Base-by-base conservation (phyloP, 163 green algal species). In the Chlorella variabilis region DNA sequence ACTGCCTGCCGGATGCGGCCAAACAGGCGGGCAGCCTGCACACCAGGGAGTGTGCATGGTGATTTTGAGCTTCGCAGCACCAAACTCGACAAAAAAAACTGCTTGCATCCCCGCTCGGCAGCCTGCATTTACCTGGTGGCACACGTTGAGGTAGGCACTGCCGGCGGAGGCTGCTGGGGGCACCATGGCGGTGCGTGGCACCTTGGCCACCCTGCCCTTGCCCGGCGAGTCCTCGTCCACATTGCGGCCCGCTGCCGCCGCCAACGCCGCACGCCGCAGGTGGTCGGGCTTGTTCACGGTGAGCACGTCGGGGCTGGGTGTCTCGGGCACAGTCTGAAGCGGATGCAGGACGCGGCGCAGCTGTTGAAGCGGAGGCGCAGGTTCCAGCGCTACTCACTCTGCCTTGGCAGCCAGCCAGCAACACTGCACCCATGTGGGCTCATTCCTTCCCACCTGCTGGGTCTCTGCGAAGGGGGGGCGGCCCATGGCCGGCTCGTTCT, bases 301-400 rank as follows among this genome's bases (percentile, higher is more conserved):
- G 18, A 83, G 51, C 49, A 85, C 65, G 33, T 93, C 89, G 5
- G 93, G 94, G 39, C 89, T 92, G 63, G 94, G 94, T 18, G 94
- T 98, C 86, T 98, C 94, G 29, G 94, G 94, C 49, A 98, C 91
- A 6, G 93, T 96, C 89, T 88, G 85, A 29, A n/a, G 9, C 51
- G 21, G 51, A 62, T n/a, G 4, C 21, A 8, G 25, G 51, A 15
- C 15, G 5, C 15, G 15, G 21, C 18, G 51, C 15, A n/a, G 51
- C 51, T n/a, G 51, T 18, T 38, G 59, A 17, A 11, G 18, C 59
- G n/a, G n/a, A n/a, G n/a, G n/a, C n/a, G n/a, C 59, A 67, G 29
- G 9, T 67, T 13, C n/a, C n/a, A n/a, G n/a, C n/a, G n/a, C n/a
- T n/a, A n/a, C n/a, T n/a, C n/a, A n/a, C n/a, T n/a, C n/a, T n/a